Conservation (phyloP, 345 rosid species). For the Aquilaria sinensis region DNA sequence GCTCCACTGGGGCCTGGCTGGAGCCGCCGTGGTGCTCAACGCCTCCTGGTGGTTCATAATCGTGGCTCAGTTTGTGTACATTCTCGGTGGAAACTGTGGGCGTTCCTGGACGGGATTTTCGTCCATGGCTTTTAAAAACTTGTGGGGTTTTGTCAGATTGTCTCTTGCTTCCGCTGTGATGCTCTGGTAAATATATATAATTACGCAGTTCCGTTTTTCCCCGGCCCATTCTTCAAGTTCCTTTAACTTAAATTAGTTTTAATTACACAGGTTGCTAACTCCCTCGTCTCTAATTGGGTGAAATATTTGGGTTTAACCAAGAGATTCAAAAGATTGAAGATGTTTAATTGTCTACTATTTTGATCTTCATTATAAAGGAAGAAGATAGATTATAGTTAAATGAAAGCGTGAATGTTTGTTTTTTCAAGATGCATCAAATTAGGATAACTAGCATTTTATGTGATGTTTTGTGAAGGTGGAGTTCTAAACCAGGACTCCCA, state of each 20-base stretch:
- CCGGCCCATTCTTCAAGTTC: background rate
- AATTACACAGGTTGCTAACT: background rate
- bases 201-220: background rate
- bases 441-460: too few relatives aligned
- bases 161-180: constrained; percentile 50
- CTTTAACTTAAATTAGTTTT: background rate
- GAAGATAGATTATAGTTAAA: too few relatives aligned
- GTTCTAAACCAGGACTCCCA: too few relatives aligned
- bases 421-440: too few relatives aligned
- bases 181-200: constrained; percentile 39
- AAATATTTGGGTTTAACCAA: too few relatives aligned
- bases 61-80: constrained; percentile 45
- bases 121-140: constrained; percentile 29
- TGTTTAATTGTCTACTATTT: too few relatives aligned
- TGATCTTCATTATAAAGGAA: too few relatives aligned
- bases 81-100: constrained; percentile 60
- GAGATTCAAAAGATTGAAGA: too few relatives aligned
- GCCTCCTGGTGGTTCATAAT: constrained; percentile 31
- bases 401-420: too few relatives aligned
- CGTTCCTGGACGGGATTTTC: constrained; percentile 43
- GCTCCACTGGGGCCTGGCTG: constrained; percentile 32
- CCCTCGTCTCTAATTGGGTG: too few relatives aligned
- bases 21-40: constrained; percentile 30
- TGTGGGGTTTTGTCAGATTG: constrained; percentile 32
- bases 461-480: too few relatives aligned